Evolutionary conservation across 768 basidiomycete genomes (phyloP).

Genomic region (Xerocomus spinulosus): DNA sequence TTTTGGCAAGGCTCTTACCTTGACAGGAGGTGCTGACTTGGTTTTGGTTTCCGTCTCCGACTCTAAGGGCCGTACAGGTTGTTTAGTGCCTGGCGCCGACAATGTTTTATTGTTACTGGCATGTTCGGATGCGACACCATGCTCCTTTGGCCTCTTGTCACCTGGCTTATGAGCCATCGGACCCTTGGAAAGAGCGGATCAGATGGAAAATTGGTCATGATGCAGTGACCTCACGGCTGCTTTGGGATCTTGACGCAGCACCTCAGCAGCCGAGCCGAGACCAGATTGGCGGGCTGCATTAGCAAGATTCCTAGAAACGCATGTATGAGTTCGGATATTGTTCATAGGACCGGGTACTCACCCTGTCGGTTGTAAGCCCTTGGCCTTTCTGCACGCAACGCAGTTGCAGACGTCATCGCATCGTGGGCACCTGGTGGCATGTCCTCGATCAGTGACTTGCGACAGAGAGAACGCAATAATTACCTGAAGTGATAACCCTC

Average conservation of each 20-base stretch:
- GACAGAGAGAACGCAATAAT: conserved; percentile 10
- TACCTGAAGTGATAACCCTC: conserved; percentile 52
- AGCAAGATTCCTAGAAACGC: conserved; percentile 36
- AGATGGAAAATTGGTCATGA: conserved; percentile 5
- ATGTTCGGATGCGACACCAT: conserved; percentile 1
- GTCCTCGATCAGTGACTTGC: conserved; percentile 12
- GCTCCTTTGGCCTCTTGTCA: conserved; percentile 17
- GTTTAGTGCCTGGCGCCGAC: conserved; percentile 8
- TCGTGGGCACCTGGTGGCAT: conserved; percentile 54
- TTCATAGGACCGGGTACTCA: conserved; percentile 27
- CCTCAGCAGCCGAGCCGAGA: conserved; percentile 35
- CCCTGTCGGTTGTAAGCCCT: conserved; percentile 60
- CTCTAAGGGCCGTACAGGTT: conserved; percentile 6
- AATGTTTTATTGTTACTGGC: conserved; percentile 4
- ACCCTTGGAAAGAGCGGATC: conserved; percentile 19
- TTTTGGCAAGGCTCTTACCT: conserved; percentile 26
- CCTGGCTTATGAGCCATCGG: conserved; percentile 24
- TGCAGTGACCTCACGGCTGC: conserved; percentile 24
- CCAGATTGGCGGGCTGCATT: conserved; percentile 36
- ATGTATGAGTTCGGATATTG: conserved; percentile 7
- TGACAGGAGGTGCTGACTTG: conserved; percentile 19
- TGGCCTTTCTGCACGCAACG: conserved; percentile 55
- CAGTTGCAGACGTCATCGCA: conserved; percentile 70
- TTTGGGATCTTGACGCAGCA: conserved; percentile 31
- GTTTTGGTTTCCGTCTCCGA: conserved; percentile 13